phyloP scores from a whole-genome alignment of 129 eudicot species.

The Chrysanthemum lavandulifolium region DNA sequence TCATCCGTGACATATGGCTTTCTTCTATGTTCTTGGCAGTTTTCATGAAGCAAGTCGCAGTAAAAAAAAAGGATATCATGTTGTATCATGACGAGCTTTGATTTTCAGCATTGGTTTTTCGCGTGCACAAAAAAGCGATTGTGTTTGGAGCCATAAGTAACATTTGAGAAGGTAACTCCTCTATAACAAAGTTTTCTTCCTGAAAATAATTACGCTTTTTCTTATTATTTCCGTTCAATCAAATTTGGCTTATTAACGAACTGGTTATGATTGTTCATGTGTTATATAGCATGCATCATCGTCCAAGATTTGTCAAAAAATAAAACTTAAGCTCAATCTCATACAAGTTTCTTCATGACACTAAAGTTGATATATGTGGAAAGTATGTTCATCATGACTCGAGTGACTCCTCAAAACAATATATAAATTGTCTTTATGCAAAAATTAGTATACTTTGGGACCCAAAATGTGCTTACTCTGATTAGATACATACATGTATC shows the following conservation, averaged over 20 bases:
- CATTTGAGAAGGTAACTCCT: constrained; percentile 26
- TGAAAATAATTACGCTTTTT: constrained; percentile 5
- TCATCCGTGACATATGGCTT: constrained; percentile 1
- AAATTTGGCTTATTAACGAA: not conserved
- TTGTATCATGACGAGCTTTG: constrained; percentile 54
- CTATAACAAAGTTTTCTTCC: not conserved
- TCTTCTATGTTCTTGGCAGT: not conserved
- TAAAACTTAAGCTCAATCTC: too few species aligned
- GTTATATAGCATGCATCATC: too few species aligned
- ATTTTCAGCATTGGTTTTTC: constrained; percentile 69
- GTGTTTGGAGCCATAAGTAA: constrained; percentile 94
- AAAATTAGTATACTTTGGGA: not conserved
- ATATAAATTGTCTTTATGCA: not conserved
- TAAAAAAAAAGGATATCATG: constrained; percentile 36
- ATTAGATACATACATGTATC: not conserved
- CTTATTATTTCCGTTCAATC: not conserved
- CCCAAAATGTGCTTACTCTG: not conserved
- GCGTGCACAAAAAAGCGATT: constrained; percentile 76
- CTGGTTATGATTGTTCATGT: not conserved
- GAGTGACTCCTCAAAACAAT: not conserved
- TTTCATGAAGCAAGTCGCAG: constrained; percentile 72
- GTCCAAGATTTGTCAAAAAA: too few species aligned
- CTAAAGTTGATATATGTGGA: not conserved
- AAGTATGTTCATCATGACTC: not conserved
- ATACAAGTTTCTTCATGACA: too few species aligned